phyloP scores from a whole-genome alignment of 169 alveolate species.

The Toxoplasma gondii region DNA sequence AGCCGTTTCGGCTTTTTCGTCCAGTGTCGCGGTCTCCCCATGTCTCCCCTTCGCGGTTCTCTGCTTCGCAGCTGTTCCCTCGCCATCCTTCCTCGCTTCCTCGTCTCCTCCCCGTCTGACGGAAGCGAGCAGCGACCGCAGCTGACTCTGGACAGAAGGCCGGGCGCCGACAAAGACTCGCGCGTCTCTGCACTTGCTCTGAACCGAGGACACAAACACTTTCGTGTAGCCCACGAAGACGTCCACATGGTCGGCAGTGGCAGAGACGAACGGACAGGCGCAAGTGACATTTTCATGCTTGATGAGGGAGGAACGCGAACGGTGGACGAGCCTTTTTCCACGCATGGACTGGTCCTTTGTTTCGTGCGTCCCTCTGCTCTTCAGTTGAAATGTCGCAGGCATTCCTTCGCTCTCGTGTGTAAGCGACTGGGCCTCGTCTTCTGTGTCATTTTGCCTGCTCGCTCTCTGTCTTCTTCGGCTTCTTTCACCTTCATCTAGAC shows the following conservation, averaged over 20 bases:
- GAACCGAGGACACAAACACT: not conserved
- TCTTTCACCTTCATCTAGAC: not conserved
- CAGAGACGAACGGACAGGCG: not conserved
- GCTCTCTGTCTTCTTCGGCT: not conserved
- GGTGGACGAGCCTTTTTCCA: not conserved
- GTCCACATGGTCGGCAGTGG: not conserved
- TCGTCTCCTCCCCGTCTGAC: not conserved
- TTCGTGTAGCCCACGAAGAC: conserved; percentile 16
- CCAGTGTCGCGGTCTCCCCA: not conserved
- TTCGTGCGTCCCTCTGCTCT: not conserved
- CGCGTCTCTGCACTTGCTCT: not conserved
- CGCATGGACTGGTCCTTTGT: not conserved
- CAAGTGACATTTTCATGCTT: not conserved
- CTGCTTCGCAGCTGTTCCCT: not conserved
- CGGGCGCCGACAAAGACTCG: conserved; percentile 27
- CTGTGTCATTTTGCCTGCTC: not conserved
- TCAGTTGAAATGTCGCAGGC: not conserved
- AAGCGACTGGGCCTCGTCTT: not conserved
- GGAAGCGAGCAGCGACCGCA: not conserved
- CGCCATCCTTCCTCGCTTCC: not conserved
- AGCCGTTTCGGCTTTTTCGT: no score
- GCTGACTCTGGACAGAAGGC: not conserved
- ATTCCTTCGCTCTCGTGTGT: not conserved
- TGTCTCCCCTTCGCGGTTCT: not conserved
- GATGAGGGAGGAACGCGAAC: not conserved